Evolutionary conservation across 1,139 yeast species (phyloP).

Genomic region (Pneumocystis jirovecii): DNA sequence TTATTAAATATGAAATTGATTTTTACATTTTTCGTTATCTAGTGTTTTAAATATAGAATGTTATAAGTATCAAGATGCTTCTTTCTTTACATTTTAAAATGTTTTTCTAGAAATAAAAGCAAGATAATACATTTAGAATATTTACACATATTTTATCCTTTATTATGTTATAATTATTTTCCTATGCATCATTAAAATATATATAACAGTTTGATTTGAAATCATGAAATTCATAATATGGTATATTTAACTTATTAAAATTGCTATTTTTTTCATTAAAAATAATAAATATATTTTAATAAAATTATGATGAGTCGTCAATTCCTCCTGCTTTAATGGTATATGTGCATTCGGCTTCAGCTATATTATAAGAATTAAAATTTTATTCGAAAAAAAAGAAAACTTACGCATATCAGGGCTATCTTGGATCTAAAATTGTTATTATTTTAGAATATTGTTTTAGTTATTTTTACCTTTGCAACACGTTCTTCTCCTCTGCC

Average conservation of each 20-base stretch:
- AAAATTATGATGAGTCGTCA: constrained; percentile 22
- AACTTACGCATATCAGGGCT: constrained; percentile 37
- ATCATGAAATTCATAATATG: neutral
- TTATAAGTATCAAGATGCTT: neutral
- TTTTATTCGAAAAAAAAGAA: neutral
- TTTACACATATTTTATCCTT: neutral
- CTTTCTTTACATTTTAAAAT: neutral
- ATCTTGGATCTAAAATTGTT: constrained; percentile 30
- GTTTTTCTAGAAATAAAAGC: neutral
- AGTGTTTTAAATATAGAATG: neutral
- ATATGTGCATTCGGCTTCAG: constrained; percentile 40
- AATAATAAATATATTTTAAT: neutral
- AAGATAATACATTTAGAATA: neutral
- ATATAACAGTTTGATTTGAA: neutral
- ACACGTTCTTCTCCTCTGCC: constrained; percentile 55
- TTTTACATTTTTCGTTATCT: neutral
- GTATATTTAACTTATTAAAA: neutral
- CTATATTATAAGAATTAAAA: constrained; percentile 20
- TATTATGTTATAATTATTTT: neutral
- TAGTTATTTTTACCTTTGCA: constrained; percentile 26
- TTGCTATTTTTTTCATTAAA: neutral
- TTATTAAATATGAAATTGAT: neutral
- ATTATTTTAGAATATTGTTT: neutral
- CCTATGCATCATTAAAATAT: neutral
- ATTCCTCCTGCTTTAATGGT: constrained; percentile 41